Evolutionary conservation across 2,329 filamentous ascomycete species (phyloP).

Genomic region (Dothideomycetidae sp.): DNA sequence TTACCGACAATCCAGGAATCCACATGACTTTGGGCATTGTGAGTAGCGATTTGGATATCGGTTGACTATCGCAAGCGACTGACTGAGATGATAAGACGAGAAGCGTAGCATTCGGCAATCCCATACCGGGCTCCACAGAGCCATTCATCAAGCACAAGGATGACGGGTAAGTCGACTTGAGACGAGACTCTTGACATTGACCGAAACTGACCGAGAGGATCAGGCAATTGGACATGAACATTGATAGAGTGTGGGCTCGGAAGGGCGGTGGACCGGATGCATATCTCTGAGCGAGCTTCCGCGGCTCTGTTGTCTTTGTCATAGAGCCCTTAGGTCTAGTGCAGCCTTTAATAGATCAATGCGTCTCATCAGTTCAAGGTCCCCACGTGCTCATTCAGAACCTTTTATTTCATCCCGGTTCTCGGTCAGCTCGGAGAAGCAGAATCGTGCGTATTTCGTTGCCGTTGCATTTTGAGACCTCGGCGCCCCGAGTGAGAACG

Average conservation of each 20-base stretch:
- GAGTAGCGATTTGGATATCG: not conserved
- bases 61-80: not conserved
- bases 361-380: too few species aligned
- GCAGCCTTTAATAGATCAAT: too few species aligned
- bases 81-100: conserved; percentile 8
- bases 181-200: not conserved
- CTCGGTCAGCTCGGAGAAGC: too few species aligned
- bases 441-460: too few species aligned
- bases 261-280: conserved; percentile 9
- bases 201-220: not conserved
- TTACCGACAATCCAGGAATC: conserved; percentile 3
- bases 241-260: conserved; percentile 10
- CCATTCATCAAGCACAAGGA: conserved; percentile 9
- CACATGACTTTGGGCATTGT: conserved; percentile 10
- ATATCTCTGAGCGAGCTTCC: too few species aligned
- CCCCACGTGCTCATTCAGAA: too few species aligned
- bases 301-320: too few species aligned
- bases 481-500: too few species aligned
- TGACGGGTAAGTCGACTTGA: conserved; percentile 6
- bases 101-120: conserved; percentile 10
- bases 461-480: too few species aligned
- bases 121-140: conserved; percentile 6
- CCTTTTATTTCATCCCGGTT: too few species aligned
- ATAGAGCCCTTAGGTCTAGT: too few species aligned
- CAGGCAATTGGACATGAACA: conserved; percentile 10